Percentiles rank a stretch among this genome's conserved stretches.
Conservation (phyloP, 2,329 filamentous ascomycete genomes). For the Venturia asperata region DNA sequence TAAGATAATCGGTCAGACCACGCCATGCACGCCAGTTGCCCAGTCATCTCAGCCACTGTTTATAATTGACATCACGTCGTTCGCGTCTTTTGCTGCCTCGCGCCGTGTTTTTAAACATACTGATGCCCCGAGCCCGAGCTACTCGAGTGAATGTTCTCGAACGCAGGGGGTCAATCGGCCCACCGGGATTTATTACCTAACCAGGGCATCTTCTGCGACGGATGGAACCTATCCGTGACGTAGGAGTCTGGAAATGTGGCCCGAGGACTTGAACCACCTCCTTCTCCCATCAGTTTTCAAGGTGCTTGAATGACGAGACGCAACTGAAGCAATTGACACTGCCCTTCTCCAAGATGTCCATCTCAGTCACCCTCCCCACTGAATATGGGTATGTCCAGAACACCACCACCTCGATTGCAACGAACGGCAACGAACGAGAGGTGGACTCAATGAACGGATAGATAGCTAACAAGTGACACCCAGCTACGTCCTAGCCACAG, state of each 20-base stretch:
- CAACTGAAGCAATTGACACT: slow-evolving; percentile 2
- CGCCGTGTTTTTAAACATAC: neutral
- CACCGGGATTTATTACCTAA: too few relatives aligned
- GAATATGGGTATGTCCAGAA: slow-evolving; percentile 36
- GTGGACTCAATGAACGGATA: slow-evolving; percentile 21
- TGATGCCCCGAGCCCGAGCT: neutral
- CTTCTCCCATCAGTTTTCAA: too few relatives aligned
- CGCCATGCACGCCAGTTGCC: neutral
- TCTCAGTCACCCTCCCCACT: slow-evolving; percentile 39
- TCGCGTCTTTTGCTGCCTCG: neutral
- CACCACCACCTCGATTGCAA: slow-evolving; percentile 13
- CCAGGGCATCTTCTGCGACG: too few relatives aligned
- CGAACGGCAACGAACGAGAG: neutral
- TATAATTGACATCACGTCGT: neutral
- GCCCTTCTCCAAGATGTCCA: slow-evolving; percentile 13
- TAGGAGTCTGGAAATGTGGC: too few relatives aligned
- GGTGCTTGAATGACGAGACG: neutral
- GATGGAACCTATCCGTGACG: neutral
- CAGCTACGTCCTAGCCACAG: slow-evolving; percentile 51
- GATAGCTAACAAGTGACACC: neutral
- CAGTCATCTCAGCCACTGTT: neutral
- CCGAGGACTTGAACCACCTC: too few relatives aligned
- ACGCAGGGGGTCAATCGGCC: neutral
- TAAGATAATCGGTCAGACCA: neutral
- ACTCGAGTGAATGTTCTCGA: neutral